Evolutionary conservation across 495 filamentous ascomycete genomes (phyloP).

Genomic region (Lindgomyces ingoldianus): DNA sequence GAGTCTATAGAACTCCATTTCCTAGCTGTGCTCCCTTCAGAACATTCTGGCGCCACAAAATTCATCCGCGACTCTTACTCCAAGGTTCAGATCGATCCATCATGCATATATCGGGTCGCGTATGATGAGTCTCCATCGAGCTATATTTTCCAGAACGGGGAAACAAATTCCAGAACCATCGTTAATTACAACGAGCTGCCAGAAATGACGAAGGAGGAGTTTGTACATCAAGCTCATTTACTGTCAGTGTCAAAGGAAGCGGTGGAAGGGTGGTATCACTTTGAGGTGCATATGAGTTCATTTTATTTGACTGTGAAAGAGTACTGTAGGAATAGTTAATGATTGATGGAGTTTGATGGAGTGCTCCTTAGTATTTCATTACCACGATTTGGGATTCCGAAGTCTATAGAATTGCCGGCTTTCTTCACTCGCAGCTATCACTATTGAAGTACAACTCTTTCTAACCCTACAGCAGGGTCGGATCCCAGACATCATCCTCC

Average conservation of each 20-base stretch:
- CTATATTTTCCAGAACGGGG: constrained; percentile 66
- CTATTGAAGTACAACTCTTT: neutral
- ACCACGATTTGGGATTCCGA: too few species aligned
- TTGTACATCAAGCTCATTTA: constrained; percentile 44
- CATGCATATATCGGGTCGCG: constrained; percentile 60
- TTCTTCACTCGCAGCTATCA: too few species aligned
- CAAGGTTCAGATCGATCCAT: constrained; percentile 51
- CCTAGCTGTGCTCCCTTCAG: constrained; percentile 49
- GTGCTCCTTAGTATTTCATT: too few species aligned
- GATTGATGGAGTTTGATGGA: too few species aligned
- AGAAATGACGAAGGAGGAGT: constrained; percentile 65
- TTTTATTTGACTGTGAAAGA: too few species aligned
- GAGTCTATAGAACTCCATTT: constrained; percentile 42
- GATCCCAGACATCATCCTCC: constrained; percentile 61
- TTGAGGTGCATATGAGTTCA: constrained; percentile 61
- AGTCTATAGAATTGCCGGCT: too few species aligned
- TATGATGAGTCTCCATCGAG: constrained; percentile 63
- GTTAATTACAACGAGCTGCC: constrained; percentile 70
- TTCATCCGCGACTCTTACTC: constrained; percentile 49
- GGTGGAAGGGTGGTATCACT: constrained; percentile 65
- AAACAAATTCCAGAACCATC: constrained; percentile 64
- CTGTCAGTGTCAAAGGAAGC: constrained; percentile 24
- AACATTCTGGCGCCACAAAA: constrained; percentile 45
- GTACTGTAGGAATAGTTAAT: too few species aligned
- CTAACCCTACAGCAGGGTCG: constrained; percentile 55